phyloP scores from a whole-genome alignment of 805 yeast species.

The Nakazawaea holstii region DNA sequence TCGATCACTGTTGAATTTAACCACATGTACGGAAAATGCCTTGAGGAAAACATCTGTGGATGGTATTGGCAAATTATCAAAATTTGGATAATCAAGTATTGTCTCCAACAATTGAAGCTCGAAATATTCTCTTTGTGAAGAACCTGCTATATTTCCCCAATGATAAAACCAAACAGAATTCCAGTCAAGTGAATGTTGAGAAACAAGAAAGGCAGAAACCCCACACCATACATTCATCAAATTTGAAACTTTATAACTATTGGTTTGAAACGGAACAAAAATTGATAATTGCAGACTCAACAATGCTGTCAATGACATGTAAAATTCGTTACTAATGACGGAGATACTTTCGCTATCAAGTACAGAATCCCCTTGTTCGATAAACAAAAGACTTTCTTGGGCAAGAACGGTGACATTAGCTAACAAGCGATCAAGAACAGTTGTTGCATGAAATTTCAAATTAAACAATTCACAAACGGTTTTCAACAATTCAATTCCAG shows the following conservation, averaged over 20 bases:
- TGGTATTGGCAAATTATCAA: neutral
- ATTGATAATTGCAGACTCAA: slow-evolving; percentile 7
- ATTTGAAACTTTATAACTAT: neutral
- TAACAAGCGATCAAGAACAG: neutral
- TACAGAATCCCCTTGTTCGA: too few relatives aligned
- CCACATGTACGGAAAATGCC: slow-evolving; percentile 2
- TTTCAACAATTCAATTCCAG: neutral
- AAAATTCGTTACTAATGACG: neutral
- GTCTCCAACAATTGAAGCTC: slow-evolving; percentile 4
- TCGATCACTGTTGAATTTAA: neutral
- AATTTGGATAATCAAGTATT: neutral
- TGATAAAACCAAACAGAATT: slow-evolving; percentile 1
- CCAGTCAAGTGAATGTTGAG: slow-evolving; percentile 2
- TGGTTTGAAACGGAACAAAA: neutral
- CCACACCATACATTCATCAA: slow-evolving; percentile 5
- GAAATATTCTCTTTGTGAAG: slow-evolving; percentile 7
- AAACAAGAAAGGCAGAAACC: neutral
- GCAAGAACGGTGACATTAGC: neutral
- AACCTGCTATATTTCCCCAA: slow-evolving; percentile 6
- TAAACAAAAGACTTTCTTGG: too few relatives aligned
- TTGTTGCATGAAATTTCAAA: slow-evolving; percentile 7
- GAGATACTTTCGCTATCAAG: neutral
- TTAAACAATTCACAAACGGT: neutral
- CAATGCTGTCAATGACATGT: neutral
- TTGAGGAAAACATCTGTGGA: neutral